These are phyloP conservation scores for Nannochloropsis salina DNA, from an alignment of 108 stramenopile species.

Conservation along the genomic window DNA sequence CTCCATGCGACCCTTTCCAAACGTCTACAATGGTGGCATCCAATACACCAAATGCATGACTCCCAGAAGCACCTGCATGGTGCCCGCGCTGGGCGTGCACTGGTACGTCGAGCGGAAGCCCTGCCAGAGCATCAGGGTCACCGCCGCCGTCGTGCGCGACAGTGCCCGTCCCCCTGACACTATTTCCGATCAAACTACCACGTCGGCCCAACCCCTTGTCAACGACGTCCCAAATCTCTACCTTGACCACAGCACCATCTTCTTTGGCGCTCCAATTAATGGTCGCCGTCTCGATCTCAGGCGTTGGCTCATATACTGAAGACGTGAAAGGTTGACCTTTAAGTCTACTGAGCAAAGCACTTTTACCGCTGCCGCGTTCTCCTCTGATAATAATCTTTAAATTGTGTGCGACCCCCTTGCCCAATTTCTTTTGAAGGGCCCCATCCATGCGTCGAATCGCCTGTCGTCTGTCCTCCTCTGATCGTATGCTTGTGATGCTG, in stretches of 20 bases:
- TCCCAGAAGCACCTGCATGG: not conserved
- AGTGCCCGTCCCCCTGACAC: not conserved
- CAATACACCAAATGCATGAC: conserved; percentile 32
- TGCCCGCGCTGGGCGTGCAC: conserved; percentile 23
- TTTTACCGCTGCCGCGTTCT: conserved; percentile 41
- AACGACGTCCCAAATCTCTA: conserved; percentile 53
- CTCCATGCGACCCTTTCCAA: conserved; percentile 39
- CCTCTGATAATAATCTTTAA: conserved; percentile 44
- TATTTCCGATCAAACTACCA: not conserved
- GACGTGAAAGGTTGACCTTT: conserved; percentile 41
- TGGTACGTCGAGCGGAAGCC: conserved; percentile 27
- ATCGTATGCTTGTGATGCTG: not conserved
- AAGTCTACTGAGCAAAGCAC: conserved; percentile 39
- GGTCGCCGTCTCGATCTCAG: conserved; percentile 45
- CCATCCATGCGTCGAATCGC: not conserved
- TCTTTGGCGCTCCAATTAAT: conserved; percentile 44
- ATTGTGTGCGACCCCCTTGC: conserved; percentile 42
- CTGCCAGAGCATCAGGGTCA: conserved; percentile 33
- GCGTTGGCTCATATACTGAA: conserved; percentile 46
- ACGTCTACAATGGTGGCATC: conserved; percentile 45
- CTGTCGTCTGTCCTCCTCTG: not conserved
- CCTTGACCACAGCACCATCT: conserved; percentile 45
- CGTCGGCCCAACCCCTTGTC: conserved; percentile 39
- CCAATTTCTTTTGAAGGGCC: conserved; percentile 25
- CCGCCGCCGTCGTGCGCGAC: conserved; percentile 27